Evolutionary conservation across 805 yeast species (phyloP), one percentile per base, ranked within the genome.

Genomic region (Saturnispora quitensis): DNA sequence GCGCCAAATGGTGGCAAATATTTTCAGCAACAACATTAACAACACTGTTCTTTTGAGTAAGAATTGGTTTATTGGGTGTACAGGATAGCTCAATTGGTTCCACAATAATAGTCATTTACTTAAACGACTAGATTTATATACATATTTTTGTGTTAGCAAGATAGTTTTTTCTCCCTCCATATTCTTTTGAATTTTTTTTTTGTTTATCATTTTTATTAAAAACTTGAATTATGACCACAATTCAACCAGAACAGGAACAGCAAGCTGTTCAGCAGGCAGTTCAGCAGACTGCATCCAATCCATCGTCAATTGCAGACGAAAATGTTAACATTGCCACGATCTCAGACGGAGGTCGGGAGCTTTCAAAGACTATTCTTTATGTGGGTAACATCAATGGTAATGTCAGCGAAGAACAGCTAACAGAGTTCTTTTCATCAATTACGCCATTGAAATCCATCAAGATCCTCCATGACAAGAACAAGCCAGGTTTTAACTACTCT

Each of bases 311-410:
- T 20, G 38, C n/a, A 8, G 43, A 47, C 17, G 45, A 28, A 20
- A 40, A 48, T 35, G 47, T 56, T 17, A 50, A 43, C 20, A 84
- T 84, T 8, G 90, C 90, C n/a, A 74, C 78, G 55, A 93, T 91
- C 15, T 66, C 77, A 20, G 80, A 81, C 51, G 95, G 95, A 50
- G 95, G 96, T 33, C 78, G 95, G 60, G 91, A 86, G 61, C 75
- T 84, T 7, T 82, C 89, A 35, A 77, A 79, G 52, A 82, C 78
- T 52, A 84, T 86, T 53, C 68, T 88, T 44, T 84, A 89, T 62
- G 91, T 89, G 43, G 91, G 95, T 45, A 82, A 84, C 12, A 68
- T 89, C 50, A 84, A 77, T 60, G 80, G 79, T 56, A 65, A 81
- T 1, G 81, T 86, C 42, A 70, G 80, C 22, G 95, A 86, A 57